phyloP scores from a whole-genome alignment of 352 stramenopile species.

The Saprolegnia parasitica region DNA sequence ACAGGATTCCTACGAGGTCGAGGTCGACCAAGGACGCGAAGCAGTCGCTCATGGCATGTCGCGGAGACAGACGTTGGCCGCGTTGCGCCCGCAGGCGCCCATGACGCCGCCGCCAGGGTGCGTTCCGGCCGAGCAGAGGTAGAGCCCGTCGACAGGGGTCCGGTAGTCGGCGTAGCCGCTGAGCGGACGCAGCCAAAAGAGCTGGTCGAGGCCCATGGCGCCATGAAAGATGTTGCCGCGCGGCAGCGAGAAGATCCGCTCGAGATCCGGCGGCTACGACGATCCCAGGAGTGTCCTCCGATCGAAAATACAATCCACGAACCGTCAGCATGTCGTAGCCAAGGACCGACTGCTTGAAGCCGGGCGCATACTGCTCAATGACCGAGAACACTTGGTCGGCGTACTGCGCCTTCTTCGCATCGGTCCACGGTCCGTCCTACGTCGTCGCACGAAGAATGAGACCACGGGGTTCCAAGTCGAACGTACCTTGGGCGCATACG shows the following conservation, averaged over 20 bases:
- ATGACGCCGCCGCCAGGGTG: conserved; percentile 90
- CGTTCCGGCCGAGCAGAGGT: conserved; percentile 79
- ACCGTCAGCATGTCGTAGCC: conserved; percentile 84
- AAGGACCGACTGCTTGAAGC: conserved; percentile 79
- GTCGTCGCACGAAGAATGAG: background rate
- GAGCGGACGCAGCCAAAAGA: conserved; percentile 86
- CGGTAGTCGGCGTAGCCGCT: conserved; percentile 77
- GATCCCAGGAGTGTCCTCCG: background rate
- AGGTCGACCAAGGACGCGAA: too few species aligned
- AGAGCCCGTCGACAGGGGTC: conserved; percentile 73
- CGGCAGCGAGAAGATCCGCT: conserved; percentile 81
- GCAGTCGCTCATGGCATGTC: conserved; percentile 40
- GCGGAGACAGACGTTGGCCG: conserved; percentile 62
- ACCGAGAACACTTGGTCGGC: conserved; percentile 80
- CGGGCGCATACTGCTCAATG: conserved; percentile 81
- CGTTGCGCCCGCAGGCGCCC: conserved; percentile 83
- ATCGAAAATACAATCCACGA: background rate
- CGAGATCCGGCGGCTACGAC: conserved; percentile 72
- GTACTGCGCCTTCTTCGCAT: conserved; percentile 74
- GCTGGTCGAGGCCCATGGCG: conserved; percentile 85
- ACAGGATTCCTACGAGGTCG: too few species aligned
- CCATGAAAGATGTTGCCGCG: conserved; percentile 89
- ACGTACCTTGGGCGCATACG: conserved; percentile 71
- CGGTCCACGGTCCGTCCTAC: conserved; percentile 72
- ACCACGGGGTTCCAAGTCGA: background rate